phyloP scores from a whole-genome alignment of 2,329 filamentous ascomycete genomes.

The Dactylonectria estremocensis region DNA sequence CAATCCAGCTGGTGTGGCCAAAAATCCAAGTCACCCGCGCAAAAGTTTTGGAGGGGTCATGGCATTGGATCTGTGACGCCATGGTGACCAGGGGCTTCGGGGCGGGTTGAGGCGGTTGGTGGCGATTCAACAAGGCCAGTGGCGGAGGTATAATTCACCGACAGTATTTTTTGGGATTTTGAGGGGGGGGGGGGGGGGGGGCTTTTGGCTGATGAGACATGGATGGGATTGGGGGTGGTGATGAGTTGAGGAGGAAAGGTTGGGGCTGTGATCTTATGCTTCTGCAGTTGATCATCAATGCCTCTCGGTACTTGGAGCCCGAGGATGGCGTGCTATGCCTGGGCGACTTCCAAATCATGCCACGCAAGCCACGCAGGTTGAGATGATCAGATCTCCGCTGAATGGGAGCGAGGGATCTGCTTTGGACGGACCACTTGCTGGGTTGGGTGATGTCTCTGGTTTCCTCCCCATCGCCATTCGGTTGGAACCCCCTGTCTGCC shows the following conservation, averaged over 20 bases:
- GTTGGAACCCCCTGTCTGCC: neutral
- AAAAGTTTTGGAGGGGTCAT: slow-evolving; percentile 28
- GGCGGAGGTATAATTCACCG: slow-evolving; percentile 18
- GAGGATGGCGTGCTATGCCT: slow-evolving; percentile 1
- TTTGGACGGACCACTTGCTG: slow-evolving; percentile 16
- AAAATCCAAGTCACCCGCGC: slow-evolving; percentile 26
- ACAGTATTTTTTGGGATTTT: slow-evolving; percentile 1
- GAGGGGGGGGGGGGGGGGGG: too few relatives aligned
- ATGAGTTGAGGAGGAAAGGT: slow-evolving; percentile 3
- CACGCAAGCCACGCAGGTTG: neutral
- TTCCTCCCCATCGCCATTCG: neutral
- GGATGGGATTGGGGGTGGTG: neutral
- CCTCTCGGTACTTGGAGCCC: slow-evolving; percentile 9
- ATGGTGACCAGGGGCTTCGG: slow-evolving; percentile 25
- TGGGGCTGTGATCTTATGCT: neutral
- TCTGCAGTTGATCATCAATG: neutral
- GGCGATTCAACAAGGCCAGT: slow-evolving; percentile 29
- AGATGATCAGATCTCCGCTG: slow-evolving; percentile 20
- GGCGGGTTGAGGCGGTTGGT: slow-evolving; percentile 44
- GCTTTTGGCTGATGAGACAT: neutral
- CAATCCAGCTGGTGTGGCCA: slow-evolving; percentile 31
- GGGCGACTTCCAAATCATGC: neutral
- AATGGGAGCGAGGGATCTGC: slow-evolving; percentile 1
- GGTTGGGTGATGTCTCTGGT: neutral
- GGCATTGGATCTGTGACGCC: slow-evolving; percentile 33